phyloP scores from a whole-genome alignment of 2,329 filamentous ascomycete species.

The Cladosporium sp. region DNA sequence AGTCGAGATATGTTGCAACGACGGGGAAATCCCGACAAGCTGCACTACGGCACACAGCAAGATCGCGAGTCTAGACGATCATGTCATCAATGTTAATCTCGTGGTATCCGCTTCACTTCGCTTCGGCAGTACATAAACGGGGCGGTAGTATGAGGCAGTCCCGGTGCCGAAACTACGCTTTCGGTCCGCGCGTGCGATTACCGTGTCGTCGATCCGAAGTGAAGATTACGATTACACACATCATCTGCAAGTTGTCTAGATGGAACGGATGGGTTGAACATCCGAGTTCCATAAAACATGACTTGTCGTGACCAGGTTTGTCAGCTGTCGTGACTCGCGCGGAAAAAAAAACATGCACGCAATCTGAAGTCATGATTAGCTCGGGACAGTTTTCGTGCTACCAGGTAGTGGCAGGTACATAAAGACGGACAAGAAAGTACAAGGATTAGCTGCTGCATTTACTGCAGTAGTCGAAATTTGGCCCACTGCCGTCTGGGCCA shows the following conservation, averaged over 20 bases:
- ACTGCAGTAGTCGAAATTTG: neutral
- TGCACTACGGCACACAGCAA: neutral
- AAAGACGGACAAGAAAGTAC: neutral
- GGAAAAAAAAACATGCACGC: neutral
- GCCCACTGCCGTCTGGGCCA: neutral
- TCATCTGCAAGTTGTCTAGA: neutral
- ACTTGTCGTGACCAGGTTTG: neutral
- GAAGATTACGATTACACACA: neutral
- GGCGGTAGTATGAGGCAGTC: neutral
- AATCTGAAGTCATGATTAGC: neutral
- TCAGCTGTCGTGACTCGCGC: neutral
- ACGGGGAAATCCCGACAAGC: neutral
- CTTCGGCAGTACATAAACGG: neutral
- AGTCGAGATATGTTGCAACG: neutral
- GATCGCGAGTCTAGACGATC: neutral
- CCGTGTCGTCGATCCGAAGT: neutral
- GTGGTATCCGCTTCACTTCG: neutral
- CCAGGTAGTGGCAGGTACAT: neutral
- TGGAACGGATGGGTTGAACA: neutral
- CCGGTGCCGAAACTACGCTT: neutral
- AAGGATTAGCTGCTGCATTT: neutral
- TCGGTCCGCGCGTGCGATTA: neutral
- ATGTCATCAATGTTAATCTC: neutral
- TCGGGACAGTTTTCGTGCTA: neutral
- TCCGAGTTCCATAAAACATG: neutral